These are phyloP conservation scores for Rhizopogon vinicolor DNA, from an alignment of 768 basidiomycete species.

Conservation along the genomic window DNA sequence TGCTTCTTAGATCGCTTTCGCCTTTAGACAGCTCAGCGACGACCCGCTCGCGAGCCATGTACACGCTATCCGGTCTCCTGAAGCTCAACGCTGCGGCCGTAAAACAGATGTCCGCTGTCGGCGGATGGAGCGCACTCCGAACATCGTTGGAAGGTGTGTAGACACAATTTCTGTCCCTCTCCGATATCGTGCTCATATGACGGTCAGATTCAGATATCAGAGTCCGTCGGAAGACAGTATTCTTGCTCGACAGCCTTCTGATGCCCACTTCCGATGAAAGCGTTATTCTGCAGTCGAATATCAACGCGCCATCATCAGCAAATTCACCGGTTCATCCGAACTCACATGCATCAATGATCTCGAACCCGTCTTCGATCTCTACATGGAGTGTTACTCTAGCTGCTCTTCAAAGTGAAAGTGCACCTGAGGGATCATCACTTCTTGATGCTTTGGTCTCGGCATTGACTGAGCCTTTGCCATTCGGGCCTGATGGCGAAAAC, in stretches of 20 bases:
- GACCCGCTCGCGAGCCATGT: slow-evolving; percentile 76
- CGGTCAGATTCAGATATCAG: slow-evolving; percentile 66
- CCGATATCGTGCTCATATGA: slow-evolving; percentile 2
- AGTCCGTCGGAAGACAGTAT: slow-evolving; percentile 74
- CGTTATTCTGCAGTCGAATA: slow-evolving; percentile 1
- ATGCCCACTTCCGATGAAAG: slow-evolving; percentile 35
- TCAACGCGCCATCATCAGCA: slow-evolving; percentile 18
- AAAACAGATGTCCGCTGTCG: slow-evolving; percentile 37
- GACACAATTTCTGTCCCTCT: background rate
- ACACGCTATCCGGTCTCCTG: slow-evolving; percentile 71
- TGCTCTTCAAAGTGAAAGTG: slow-evolving; percentile 39
- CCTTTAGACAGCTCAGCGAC: slow-evolving; percentile 47
- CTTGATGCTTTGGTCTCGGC: slow-evolving; percentile 47
- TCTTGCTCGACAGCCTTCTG: slow-evolving; percentile 71
- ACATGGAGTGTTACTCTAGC: slow-evolving; percentile 46
- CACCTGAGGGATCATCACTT: slow-evolving; percentile 28
- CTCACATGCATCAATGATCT: slow-evolving; percentile 63
- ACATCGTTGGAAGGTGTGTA: slow-evolving; percentile 55
- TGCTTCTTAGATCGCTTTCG: slow-evolving; percentile 56
- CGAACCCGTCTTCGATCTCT: slow-evolving; percentile 44
- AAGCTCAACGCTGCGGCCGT: slow-evolving; percentile 77
- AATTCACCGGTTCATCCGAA: slow-evolving; percentile 55
- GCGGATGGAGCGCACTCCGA: slow-evolving; percentile 63
- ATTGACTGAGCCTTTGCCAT: slow-evolving; percentile 52
- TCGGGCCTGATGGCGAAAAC: slow-evolving; percentile 63